phyloP scores from a whole-genome alignment of 2,329 filamentous ascomycete species.

The Coniochaeta hoffmannii region DNA sequence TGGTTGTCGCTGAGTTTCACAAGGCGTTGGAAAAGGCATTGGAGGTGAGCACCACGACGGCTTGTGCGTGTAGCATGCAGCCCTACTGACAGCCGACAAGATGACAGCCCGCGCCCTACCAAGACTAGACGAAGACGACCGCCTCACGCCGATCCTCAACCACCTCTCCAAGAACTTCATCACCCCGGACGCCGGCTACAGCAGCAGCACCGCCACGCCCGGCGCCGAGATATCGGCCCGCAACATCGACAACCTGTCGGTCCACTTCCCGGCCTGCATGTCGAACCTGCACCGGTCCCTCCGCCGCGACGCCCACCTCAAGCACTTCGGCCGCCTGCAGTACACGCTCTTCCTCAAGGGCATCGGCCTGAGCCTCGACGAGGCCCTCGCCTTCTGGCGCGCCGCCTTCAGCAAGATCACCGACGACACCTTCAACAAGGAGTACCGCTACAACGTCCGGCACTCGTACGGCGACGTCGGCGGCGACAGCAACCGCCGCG shows the following conservation, averaged over 20 bases:
- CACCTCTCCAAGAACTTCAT: constrained; percentile 95
- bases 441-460: constrained; percentile 96
- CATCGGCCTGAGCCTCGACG: constrained; percentile 84
- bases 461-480: constrained; percentile 93
- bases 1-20: constrained; percentile 85
- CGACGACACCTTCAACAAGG: constrained; percentile 94
- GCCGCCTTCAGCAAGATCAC: constrained; percentile 76
- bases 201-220: constrained; percentile 53
- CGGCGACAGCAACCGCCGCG: constrained; percentile 79
- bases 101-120: constrained; percentile 86
- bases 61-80: neutral
- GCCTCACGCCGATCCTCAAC: constrained; percentile 60
- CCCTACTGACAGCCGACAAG: constrained; percentile 30
- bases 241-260: constrained; percentile 71
- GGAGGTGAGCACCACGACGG: no score
- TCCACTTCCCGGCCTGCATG: constrained; percentile 91
- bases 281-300: constrained; percentile 79
- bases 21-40: constrained; percentile 71
- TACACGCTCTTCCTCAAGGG: constrained; percentile 97
- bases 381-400: constrained; percentile 89
- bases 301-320: constrained; percentile 81
- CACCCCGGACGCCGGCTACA: constrained; percentile 79
- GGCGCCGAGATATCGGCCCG: constrained; percentile 70
- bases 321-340: constrained; percentile 87
- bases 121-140: constrained; percentile 91